Evolutionary conservation across 1,139 yeast genomes (phyloP), one percentile per base, ranked within the genome.

Genomic region (Yamadazyma membranifaciens): DNA sequence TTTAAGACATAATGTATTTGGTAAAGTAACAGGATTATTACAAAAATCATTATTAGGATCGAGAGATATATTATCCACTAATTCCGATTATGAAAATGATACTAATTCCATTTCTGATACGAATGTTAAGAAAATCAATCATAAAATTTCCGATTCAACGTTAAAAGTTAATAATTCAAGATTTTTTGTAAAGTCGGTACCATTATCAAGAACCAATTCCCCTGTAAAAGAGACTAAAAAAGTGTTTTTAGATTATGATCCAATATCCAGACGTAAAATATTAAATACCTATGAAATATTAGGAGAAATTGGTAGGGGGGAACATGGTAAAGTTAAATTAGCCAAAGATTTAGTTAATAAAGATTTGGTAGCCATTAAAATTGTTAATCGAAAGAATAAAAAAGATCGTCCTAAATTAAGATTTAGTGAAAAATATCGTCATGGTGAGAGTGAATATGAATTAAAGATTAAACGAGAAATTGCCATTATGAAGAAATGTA

Each of bases 251-350:
- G 96, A 89, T 50, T 89, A 87, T 59, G 96, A 92, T 60, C 98
- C 98, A 0, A 77, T 86, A 3, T 83, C 87, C 3, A 83, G 86
- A 45, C 78, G 95, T 38, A 87, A 91, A 59, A 82, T 86, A 24
- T 73, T 94, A 46, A 94, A 94, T 63, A 83, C 95, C 0, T 94
- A 92, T 58, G 98, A 92, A 61, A 87, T 94, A 31, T 67, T 91
- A 31, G 71, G 76, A 34, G 98, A 92, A 62, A 73, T 94, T 30
- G 99, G 99, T 3, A 75, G 87, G 37, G 99, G 99, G 10, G 97
- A 92, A 60, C 98, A 92, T 62, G 98, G 99, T 13, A 91, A 89
- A 60, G 99, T 94, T 34, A 94, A 92, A 60, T 72, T 94, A 17
- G 98, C 96, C 0, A 76, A 77, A 45, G 94, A 91, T 57, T 62